These are phyloP conservation scores for Citrus inodora DNA, from an alignment of 345 rosid species.

Conservation along the genomic window DNA sequence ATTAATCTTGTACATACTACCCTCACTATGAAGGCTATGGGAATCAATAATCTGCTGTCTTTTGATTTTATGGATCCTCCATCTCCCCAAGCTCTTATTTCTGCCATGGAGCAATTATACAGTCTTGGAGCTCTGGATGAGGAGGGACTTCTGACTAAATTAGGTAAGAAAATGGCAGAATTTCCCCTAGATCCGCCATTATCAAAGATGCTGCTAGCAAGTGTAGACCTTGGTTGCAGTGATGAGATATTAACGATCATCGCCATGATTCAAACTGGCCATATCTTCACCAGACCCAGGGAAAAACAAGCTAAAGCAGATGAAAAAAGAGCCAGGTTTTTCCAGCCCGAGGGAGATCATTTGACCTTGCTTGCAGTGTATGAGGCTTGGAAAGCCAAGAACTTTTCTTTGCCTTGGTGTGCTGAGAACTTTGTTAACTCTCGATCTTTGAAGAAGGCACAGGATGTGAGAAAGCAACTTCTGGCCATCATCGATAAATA, in stretches of 20 bases:
- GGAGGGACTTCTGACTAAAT: slow-evolving; percentile 84
- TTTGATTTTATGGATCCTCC: slow-evolving; percentile 80
- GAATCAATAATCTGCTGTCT: slow-evolving; percentile 68
- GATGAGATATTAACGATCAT: slow-evolving; percentile 90
- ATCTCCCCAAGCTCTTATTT: slow-evolving; percentile 70
- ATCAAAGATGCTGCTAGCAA: slow-evolving; percentile 88
- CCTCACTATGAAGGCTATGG: slow-evolving; percentile 88
- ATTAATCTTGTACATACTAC: slow-evolving; percentile 69
- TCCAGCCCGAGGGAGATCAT: slow-evolving; percentile 90
- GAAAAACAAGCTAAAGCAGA: slow-evolving; percentile 96
- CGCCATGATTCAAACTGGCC: slow-evolving; percentile 87
- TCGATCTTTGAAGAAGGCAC: slow-evolving; percentile 74
- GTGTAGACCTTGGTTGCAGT: slow-evolving; percentile 94
- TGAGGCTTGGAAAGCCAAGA: slow-evolving; percentile 90
- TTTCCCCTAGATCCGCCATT: slow-evolving; percentile 92
- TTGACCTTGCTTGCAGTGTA: slow-evolving; percentile 88
- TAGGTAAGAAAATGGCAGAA: slow-evolving; percentile 95
- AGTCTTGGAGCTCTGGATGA: slow-evolving; percentile 86
- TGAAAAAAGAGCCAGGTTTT: slow-evolving; percentile 85
- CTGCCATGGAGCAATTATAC: slow-evolving; percentile 87
- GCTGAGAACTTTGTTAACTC: slow-evolving; percentile 82
- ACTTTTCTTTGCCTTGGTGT: slow-evolving; percentile 90
- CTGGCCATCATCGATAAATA: slow-evolving; percentile 86
- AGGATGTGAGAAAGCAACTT: slow-evolving; percentile 87
- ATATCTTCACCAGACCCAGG: slow-evolving; percentile 85